Evolutionary conservation across 495 filamentous ascomycete genomes (phyloP), one percentile per base, ranked within the genome.

Genomic region (Emericellopsis terricola): DNA sequence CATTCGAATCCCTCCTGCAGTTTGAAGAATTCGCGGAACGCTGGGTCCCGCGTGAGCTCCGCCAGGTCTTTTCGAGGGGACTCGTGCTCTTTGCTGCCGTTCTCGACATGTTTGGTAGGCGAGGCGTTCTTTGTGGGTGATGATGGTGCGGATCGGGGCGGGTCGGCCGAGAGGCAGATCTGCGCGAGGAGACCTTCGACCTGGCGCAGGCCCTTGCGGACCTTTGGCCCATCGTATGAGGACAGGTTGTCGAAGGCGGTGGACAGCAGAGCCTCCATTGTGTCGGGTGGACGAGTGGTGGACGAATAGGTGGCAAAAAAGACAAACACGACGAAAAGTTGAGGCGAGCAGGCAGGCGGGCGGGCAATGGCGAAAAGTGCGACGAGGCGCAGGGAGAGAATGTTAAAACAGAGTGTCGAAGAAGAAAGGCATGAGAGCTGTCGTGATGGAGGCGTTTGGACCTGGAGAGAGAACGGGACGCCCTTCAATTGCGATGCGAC

Each of bases 201-300:
- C 56, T 94, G 87, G 36, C 84, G 81, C 36, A 97, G 63, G 19
- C 89, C 89, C 59, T 94, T 96, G 30, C 81, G 73, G 46, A 96
- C 80, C 59, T 92, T 89, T 50, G 65, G 58, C 28, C 70, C 71
- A 50, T 94, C 85, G 53, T 84, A 91, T 16, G 87, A 94, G 31
- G 86, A 91, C 35, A 97, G 76, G 54, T 94, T 89, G 54, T 94
- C 85, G 55, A 97, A 97, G 40, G 87, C 82, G 47, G 91, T 74
- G 13, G 85, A 86, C 39, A 97, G 61, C 16, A 97, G 67, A 33
- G 81, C 70, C 60, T 97, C 89, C 89, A 97, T 96, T 11, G 11
- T 26, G 23, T 6, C 6, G 23, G 23, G 6, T 26, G 23, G 23
- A 26, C 6, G 29, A 29, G 8, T 8, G 5, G 7, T 8, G 4